phyloP scores from a whole-genome alignment of 2,329 filamentous ascomycete species.

The Colletotrichum lini region DNA sequence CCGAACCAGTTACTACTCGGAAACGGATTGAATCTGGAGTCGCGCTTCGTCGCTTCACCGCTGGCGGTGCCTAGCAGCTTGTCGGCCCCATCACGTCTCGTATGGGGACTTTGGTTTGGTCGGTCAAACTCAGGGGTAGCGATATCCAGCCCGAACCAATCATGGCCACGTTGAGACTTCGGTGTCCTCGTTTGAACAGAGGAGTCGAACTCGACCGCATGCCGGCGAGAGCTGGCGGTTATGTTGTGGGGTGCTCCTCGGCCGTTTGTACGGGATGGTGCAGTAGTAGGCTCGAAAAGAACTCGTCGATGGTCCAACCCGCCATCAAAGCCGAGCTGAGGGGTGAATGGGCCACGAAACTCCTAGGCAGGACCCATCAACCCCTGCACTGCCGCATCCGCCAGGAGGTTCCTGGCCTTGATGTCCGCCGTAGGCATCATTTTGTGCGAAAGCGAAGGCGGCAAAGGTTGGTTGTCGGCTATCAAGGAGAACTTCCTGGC shows the following conservation, averaged over 20 bases:
- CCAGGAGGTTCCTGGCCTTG: conserved; percentile 55
- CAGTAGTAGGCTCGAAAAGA: conserved; percentile 8
- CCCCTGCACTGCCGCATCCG: conserved; percentile 48
- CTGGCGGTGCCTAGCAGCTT: neutral
- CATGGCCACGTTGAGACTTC: conserved; percentile 20
- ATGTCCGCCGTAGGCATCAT: conserved; percentile 60
- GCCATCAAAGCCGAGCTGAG: conserved; percentile 61
- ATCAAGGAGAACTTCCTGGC: conserved; percentile 59
- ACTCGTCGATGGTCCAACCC: conserved; percentile 59
- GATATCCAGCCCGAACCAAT: conserved; percentile 40
- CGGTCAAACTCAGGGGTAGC: neutral
- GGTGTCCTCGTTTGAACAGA: neutral
- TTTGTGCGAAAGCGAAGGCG: conserved; percentile 50
- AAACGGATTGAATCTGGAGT: neutral
- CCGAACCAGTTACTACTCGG: conserved; percentile 39
- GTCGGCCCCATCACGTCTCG: neutral
- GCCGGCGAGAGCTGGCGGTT: neutral
- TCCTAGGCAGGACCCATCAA: conserved; percentile 49
- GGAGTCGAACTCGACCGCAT: neutral
- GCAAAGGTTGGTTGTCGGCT: conserved; percentile 50
- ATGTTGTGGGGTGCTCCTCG: neutral
- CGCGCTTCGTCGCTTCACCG: conserved; percentile 9
- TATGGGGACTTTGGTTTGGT: conserved; percentile 1
- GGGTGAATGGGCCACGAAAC: conserved; percentile 60
- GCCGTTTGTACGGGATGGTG: conserved; percentile 5